phyloP scores from a whole-genome alignment of 805 yeast species.

The Candida manassasensis region DNA sequence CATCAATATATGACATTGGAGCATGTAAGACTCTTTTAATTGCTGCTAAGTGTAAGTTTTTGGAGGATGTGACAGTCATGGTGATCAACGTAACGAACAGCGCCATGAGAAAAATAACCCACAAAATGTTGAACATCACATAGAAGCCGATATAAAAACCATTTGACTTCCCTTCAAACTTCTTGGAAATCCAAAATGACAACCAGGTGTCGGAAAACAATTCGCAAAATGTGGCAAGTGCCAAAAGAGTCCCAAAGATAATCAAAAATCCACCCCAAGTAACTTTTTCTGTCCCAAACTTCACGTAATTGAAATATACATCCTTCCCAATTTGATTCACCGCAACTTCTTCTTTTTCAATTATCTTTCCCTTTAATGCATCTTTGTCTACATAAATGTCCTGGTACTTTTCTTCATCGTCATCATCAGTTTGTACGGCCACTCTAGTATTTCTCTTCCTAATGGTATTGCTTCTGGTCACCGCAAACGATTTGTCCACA shows the following conservation, averaged over 20 bases:
- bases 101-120: constrained; percentile 35
- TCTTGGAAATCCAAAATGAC: constrained; percentile 65
- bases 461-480: constrained; percentile 2
- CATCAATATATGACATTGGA: constrained; percentile 75
- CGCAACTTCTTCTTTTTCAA: constrained; percentile 51
- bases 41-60: constrained; percentile 53
- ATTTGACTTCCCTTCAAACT: constrained; percentile 40
- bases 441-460: background rate
- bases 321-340: constrained; percentile 40
- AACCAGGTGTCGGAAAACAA: constrained; percentile 68
- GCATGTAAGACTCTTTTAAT: constrained; percentile 55
- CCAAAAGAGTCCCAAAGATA: constrained; percentile 7
- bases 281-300: constrained; percentile 24
- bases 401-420: constrained; percentile 7
- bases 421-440: constrained; percentile 6
- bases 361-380: constrained; percentile 14
- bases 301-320: constrained; percentile 30
- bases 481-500: constrained; percentile 3
- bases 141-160: constrained; percentile 68
- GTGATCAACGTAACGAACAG: constrained; percentile 44
- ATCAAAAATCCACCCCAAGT: constrained; percentile 10
- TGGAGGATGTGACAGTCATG: constrained; percentile 47
- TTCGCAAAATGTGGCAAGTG: constrained; percentile 44
- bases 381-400: constrained; percentile 8
- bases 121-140: constrained; percentile 50